A percentile compares a stretch with the other conserved stretches of the same genome.
phyloP scores from a whole-genome alignment of 1,139 yeast genomes.

The Hyphopichia wangnamkhiaoensis region DNA sequence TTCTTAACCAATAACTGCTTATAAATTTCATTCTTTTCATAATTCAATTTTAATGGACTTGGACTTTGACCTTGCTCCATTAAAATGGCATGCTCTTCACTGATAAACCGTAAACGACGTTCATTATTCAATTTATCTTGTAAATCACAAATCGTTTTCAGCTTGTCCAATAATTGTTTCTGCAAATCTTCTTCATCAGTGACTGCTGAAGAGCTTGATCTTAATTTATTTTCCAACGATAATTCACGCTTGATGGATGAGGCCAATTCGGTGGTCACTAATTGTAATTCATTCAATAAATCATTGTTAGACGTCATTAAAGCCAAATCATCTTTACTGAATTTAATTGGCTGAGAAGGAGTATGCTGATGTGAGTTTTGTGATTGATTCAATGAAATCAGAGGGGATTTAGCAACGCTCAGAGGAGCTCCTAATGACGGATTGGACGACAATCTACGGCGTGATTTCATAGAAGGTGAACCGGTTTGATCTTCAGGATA shows the following conservation, averaged over 20 bases:
- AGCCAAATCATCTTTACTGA: conserved; percentile 63
- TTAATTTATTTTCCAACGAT: conserved; percentile 51
- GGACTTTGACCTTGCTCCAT: conserved; percentile 57
- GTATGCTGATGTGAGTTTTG: conserved; percentile 2
- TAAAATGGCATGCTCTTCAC: conserved; percentile 67
- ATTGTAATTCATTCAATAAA: conserved; percentile 61
- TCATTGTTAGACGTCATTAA: conserved; percentile 60
- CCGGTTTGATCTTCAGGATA: conserved; percentile 13
- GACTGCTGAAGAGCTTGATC: conserved; percentile 12
- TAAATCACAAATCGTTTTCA: conserved; percentile 50
- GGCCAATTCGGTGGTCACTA: conserved; percentile 72
- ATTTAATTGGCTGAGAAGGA: conserved; percentile 19
- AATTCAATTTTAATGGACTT: conserved; percentile 55
- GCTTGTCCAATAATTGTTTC: conserved; percentile 40
- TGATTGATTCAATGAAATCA: conserved; percentile 1
- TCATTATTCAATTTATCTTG: conserved; percentile 64
- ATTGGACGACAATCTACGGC: conserved; percentile 3
- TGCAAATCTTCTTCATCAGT: conserved; percentile 20
- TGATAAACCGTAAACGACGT: conserved; percentile 61
- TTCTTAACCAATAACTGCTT: conserved; percentile 49
- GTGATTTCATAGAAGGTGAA: conserved; percentile 8
- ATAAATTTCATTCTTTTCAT: conserved; percentile 56
- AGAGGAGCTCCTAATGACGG: not conserved
- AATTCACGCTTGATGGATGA: conserved; percentile 70
- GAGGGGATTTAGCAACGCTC: not conserved